phyloP scores from a whole-genome alignment of 2,329 filamentous ascomycete genomes.

The Epichloe coenophiala region DNA sequence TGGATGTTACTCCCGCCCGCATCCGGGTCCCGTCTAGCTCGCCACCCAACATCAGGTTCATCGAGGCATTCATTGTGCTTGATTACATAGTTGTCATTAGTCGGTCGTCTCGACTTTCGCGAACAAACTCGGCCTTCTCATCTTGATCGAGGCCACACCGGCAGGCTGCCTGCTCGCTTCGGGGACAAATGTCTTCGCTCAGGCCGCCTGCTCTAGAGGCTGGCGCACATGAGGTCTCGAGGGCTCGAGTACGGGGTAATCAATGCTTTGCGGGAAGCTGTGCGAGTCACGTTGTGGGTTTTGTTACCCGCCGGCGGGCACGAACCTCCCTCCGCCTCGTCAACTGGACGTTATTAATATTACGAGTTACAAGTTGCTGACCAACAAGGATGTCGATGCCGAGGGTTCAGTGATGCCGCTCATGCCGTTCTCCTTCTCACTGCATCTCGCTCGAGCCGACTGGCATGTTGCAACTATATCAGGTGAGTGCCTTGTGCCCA shows the following conservation, averaged over 20 bases:
- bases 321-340: background rate
- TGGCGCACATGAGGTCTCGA: background rate
- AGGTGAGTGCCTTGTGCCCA: background rate
- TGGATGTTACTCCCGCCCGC: no score
- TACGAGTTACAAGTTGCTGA: background rate
- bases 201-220: background rate
- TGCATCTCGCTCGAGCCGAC: background rate
- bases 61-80: no score
- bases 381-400: background rate
- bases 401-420: background rate
- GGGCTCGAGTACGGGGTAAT: background rate
- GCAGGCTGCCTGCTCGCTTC: background rate
- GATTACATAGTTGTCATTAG: no score
- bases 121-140: background rate
- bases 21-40: no score
- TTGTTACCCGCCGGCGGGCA: background rate
- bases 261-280: background rate
- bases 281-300: conserved; percentile 2
- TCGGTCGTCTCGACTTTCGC: no score
- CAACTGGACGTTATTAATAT: background rate
- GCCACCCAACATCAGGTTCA: no score
- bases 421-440: background rate
- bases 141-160: background rate
- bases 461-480: background rate
- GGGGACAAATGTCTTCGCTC: conserved; percentile 1